Evolutionary conservation across 768 basidiomycete species (phyloP), one percentile per base, ranked within the genome.

Genomic region (Amanita pallidorosea): DNA sequence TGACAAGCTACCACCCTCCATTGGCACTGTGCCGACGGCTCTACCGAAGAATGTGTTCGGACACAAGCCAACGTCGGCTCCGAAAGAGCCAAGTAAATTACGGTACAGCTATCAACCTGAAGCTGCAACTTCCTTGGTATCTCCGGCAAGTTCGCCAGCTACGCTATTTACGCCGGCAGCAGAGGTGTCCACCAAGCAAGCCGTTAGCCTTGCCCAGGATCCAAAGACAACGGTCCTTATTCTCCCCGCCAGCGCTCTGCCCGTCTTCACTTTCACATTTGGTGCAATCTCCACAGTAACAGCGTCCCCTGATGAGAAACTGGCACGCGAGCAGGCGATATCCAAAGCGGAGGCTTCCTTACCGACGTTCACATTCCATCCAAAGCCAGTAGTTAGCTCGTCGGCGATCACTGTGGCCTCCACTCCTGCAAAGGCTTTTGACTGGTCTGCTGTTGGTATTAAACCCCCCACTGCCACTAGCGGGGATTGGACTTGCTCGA

Each of bases 41-140:
- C 17, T 23, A 38, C 34, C 43, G 27, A 54, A 53, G 51, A 58
- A 57, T 7, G 63, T 69, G 44, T 49, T 56, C 17, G 63, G 62
- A n/a, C 60, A 65, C 37, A 84, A 81, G 60, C 65, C 75, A 2
- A 77, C 70, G 23, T 65, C 67, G 27, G 74, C 74, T 7, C 87
- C 87, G 1, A 85, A 81, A 60, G 83, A 85, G 50, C 85, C 87
- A 2, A 88, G 87, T 53, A 88, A 88, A 60, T 70, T 89, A 51
- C 77, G 87, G 23, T 83, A 74, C 57, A 85, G 85, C 56, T 78
- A 83, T 63, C 77, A 80, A 43, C 74, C 77, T 2, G 83, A 83
- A n/a, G 50, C 56, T 23, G 55, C 58, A 23, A 61, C 68, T 11
- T 57, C 66, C 27, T 51, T 63, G n/a, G 52, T 64, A 15, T 55